Percentiles rank a stretch among this genome's conserved stretches.
Evolutionary conservation across 768 basidiomycete genomes (phyloP).

Genomic region (Trametes cinnabarina): DNA sequence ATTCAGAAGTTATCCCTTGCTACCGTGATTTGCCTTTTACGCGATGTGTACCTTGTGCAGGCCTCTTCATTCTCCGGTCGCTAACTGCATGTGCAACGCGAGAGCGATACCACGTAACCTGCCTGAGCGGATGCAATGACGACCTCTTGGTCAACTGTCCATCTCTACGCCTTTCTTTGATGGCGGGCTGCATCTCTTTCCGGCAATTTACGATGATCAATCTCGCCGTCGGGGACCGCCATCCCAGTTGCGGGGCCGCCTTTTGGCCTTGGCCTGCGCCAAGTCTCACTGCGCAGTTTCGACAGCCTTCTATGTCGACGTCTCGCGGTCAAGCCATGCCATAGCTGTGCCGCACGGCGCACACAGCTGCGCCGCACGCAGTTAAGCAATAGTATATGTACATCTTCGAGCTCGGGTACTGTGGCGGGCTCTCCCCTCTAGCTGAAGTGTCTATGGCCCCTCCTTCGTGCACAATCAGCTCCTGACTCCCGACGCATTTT

Average conservation of each 20-base stretch:
- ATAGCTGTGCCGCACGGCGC: slow-evolving; percentile 15
- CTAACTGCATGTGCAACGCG: background rate
- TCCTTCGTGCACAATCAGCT: background rate
- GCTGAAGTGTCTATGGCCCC: background rate
- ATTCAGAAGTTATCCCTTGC: background rate
- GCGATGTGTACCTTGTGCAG: background rate
- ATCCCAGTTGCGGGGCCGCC: slow-evolving; percentile 1
- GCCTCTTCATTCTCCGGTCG: background rate
- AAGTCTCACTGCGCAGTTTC: background rate
- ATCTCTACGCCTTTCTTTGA: background rate
- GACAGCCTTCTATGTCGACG: slow-evolving; percentile 4
- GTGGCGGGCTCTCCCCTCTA: background rate
- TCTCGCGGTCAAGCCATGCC: slow-evolving; percentile 2
- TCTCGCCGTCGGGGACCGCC: slow-evolving; percentile 6
- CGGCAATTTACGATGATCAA: slow-evolving; percentile 14
- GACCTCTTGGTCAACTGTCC: background rate
- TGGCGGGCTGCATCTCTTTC: background rate
- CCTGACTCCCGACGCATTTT: background rate
- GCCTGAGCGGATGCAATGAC: slow-evolving; percentile 3
- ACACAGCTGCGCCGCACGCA: slow-evolving; percentile 12
- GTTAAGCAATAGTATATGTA: slow-evolving; percentile 18
- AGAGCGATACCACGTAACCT: background rate
- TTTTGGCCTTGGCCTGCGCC: background rate
- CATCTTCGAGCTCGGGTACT: background rate
- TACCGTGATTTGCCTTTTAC: background rate